Evolutionary conservation across 2,329 filamentous ascomycete genomes (phyloP), one percentile per base, ranked within the genome.

Genomic region (Cladophialophora immunda): DNA sequence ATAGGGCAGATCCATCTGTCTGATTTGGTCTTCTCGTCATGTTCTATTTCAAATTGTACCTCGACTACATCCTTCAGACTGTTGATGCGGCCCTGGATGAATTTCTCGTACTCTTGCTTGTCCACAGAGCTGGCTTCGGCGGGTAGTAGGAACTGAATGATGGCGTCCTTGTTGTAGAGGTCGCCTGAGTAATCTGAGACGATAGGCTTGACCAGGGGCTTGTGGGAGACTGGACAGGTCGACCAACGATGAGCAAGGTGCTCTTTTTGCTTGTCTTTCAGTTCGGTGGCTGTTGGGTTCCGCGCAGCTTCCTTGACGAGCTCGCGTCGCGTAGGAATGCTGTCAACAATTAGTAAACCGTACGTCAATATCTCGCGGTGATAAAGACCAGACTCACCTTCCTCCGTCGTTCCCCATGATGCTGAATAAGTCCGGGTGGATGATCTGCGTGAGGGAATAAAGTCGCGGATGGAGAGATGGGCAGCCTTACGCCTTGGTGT

Each of bases 361-460:
- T 34, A 13, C 27, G 41, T 25, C 34, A 45, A 27, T 30, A 27
- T 36, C 29, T 27, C 32, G 29, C 19, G 36, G 17, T 2, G 8
- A 15, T 11, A 19, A 25, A n/a, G 54, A 11, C 13, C 15, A 7
- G 30, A 71, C 77, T 76, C 73, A 85, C 84, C 84, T 94, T 77
- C 95, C 95, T 73, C 95, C 95, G 78, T 99, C 95, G 82, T 99
- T 99, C 78, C 95, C 95, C 95, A 99, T 73, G 38, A 19, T 58
- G 61, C 22, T 15, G 36, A 45, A 2, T 30, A 41, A 7, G 8
- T 47, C n/a, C 5, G 41, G 19, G 22, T 54, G 58, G 19, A n/a
- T 5, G 27, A n/a, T 58, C 13, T 41, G 19, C 25, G 27, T 36
- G 38, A 27, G 9, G 41, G 11, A 27, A 58, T n/a, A 32, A 17